phyloP scores from a whole-genome alignment of 768 basidiomycete genomes.

The Coprinellus micaceus region DNA sequence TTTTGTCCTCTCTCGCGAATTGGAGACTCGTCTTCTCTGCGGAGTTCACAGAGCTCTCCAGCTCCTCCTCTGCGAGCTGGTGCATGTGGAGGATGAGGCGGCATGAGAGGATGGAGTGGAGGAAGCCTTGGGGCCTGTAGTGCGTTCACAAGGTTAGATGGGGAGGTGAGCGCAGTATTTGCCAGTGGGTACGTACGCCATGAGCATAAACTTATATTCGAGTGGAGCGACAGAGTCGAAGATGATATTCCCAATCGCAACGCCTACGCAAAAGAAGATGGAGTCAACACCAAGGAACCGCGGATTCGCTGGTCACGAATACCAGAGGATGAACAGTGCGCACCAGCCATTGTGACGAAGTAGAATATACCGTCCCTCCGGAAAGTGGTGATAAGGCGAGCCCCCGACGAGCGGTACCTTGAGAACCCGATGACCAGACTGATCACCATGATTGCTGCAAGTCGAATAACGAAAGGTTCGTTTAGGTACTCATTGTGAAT shows the following conservation, averaged over 20 bases:
- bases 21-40: not conserved
- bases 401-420: not conserved
- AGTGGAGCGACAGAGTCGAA: conserved; percentile 1
- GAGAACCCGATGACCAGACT: not conserved
- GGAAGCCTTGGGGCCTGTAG: not conserved
- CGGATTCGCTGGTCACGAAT: not conserved
- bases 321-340: not conserved
- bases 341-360: not conserved
- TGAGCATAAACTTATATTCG: not conserved
- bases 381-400: not conserved
- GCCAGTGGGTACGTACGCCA: not conserved
- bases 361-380: not conserved
- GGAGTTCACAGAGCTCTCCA: not conserved
- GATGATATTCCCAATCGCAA: not conserved
- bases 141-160: not conserved
- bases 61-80: not conserved
- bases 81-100: not conserved
- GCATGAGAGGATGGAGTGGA: conserved; percentile 2
- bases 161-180: not conserved
- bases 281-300: not conserved
- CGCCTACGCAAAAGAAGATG: not conserved
- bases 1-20: not conserved
- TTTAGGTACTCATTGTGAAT: too few relatives aligned
- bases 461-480: not conserved
- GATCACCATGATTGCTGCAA: not conserved